These are phyloP conservation scores for Brassica nigra DNA, from an alignment of 345 rosid genomes.

Conservation along the genomic window DNA sequence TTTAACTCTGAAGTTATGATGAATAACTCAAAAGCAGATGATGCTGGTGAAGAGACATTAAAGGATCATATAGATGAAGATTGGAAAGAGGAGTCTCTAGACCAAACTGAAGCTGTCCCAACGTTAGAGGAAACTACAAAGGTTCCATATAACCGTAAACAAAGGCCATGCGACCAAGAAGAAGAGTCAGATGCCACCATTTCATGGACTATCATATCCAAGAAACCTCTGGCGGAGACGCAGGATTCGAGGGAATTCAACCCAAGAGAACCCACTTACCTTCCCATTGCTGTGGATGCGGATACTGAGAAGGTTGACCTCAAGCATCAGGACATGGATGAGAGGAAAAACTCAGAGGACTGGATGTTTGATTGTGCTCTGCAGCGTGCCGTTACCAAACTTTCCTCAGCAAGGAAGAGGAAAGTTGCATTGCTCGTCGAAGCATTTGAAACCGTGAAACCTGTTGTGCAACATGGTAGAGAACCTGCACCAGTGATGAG, in stretches of 20 bases:
- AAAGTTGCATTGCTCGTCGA: constrained; percentile 92
- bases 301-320: constrained; percentile 77
- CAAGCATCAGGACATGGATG: constrained; percentile 71
- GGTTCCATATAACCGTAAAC: constrained; percentile 17
- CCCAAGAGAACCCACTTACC: constrained; percentile 81
- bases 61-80: constrained; percentile 18
- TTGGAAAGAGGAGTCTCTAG: constrained; percentile 30
- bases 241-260: constrained; percentile 56
- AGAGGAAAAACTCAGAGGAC: constrained; percentile 77
- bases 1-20: constrained; percentile 11
- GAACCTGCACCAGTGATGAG: constrained; percentile 48
- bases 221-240: constrained; percentile 37
- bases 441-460: constrained; percentile 84
- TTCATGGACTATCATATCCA: constrained; percentile 49
- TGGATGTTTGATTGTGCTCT: constrained; percentile 96
- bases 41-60: constrained; percentile 21
- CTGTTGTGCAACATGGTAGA: constrained; percentile 44
- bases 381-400: constrained; percentile 70
- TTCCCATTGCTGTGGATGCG: constrained; percentile 56
- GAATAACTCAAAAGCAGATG: constrained; percentile 25
- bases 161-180: constrained; percentile 37
- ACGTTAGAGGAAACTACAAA: constrained; percentile 19
- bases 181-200: constrained; percentile 32
- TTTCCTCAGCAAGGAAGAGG: constrained; percentile 74
- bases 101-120: constrained; percentile 26